Base-by-base conservation (phyloP, 1,139 yeast species). In the Meyerozyma carpophila region DNA sequence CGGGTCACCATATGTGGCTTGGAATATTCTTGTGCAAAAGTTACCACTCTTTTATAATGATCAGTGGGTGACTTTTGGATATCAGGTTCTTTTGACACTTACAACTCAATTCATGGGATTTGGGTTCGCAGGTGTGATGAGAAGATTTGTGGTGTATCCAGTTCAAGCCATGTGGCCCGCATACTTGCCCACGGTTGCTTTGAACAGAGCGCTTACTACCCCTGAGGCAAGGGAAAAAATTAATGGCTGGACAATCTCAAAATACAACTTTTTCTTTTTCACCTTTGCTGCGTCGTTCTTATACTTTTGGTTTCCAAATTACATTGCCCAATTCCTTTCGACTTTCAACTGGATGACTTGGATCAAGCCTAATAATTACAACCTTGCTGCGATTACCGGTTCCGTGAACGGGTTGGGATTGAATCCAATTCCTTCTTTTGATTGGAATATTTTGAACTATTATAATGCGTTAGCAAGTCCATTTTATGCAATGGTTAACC, bases 101-200 rank as follows among this genome's bases (percentile, higher is more conserved):
- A 67, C 74, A 2, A 71, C 77, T 1, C 77, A 73, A 47, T 71
- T 70, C 44, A 56, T 73, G 31, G 78, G 78, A 6, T 73, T 72
- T 57, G 74, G 75, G 4, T 72, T 73, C 55, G 77, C 78, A 5
- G 66, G 73, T 41, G 52, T 73, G 20, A 72, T 72, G 76, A 69
- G 53, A 63, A 69, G 52, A 67, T 72, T 29, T 59, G 75, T 55
- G 28, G 65, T 73, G 8, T 71, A 71, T 48, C 78, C 78, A 1
- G 63, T 65, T 25, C 71, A 68, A 49, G 65, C 77, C 0, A 48
- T 73, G 14, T 73, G 78, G 78, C 78, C 78, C 8, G 69, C 77
- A 0, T 61, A 71, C 9, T 55, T 73, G 34, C 78, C 78, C 3
- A 69, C 73, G 0, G 63, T 73, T 41, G 76, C 77, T 1, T 61